Base-by-base conservation (phyloP, 1,284 basidiomycete species). In the Leucoagaricus sp. region DNA sequence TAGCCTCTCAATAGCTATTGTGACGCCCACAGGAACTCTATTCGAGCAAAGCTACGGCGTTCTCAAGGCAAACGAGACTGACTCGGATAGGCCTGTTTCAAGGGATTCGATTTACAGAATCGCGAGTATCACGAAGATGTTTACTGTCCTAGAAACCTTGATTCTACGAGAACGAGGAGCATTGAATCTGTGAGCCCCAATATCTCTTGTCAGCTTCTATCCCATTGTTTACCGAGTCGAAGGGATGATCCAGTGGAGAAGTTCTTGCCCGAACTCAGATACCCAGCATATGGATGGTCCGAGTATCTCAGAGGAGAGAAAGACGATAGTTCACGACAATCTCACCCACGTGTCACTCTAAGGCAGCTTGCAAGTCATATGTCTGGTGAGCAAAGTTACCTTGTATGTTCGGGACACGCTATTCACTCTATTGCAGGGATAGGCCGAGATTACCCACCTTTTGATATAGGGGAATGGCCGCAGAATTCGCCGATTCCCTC, bases 111-210 rank as follows among this genome's bases (percentile, higher is more conserved):
- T 77, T 55, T 82, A 81, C 59, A 71, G 81, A 28, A 66, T 81
- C 23, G 79, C 78, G 1, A 79, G 75, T 48, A 72, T 80, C 53
- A 74, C 77, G 4, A 83, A 82, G 62, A 65, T 81, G 58, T 80
- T 81, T 60, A 73, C 74, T 3, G 70, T 73, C 0, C 60, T 80
- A 5, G 77, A 83, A 59, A 77, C 75, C 2, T 62, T 78, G 36
- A 73, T 82, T 19, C 67, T 82, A 21, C 71, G 75, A 28, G 74
- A 81, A 61, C 68, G 67, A 41, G 79, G 78, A 5, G 63, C 66
- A 0, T 60, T 82, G 44, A 71, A 64, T 34, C 74, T 77, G 79
- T 81, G 59, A 36, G 62, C 49, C 13, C n/a, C n/a, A n/a, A n/a
- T n/a, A n/a, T 29, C 41, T 26, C 29, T 42, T 8, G 60, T 12